These are phyloP conservation scores for Colletotrichum phormii DNA, from an alignment of 2,329 filamentous ascomycete species.

Conservation along the genomic window DNA sequence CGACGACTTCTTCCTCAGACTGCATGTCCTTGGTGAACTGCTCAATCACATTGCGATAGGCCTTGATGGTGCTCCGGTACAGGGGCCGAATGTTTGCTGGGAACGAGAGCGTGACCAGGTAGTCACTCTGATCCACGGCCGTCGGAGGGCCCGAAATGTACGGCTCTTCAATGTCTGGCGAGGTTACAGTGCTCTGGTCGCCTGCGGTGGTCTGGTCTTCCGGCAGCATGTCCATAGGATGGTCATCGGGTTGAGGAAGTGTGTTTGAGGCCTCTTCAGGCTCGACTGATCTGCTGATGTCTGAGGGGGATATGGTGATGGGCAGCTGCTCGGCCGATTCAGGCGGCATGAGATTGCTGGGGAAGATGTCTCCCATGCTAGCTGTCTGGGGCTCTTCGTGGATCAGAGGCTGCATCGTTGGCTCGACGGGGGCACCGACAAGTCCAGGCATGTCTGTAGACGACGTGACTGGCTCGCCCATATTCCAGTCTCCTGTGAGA, in stretches of 20 bases:
- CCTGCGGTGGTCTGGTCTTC: slow-evolving; percentile 22
- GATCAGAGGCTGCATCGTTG: neutral
- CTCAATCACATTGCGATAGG: slow-evolving; percentile 56
- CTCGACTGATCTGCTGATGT: slow-evolving; percentile 47
- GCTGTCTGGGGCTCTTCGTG: slow-evolving; percentile 19
- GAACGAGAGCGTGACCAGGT: slow-evolving; percentile 68
- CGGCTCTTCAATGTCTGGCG: slow-evolving; percentile 25
- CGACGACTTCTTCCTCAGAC: slow-evolving; percentile 14
- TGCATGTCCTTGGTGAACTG: slow-evolving; percentile 51
- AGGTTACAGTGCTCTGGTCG: slow-evolving; percentile 24
- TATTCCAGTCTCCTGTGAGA: slow-evolving; percentile 5
- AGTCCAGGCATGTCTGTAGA: slow-evolving; percentile 28
- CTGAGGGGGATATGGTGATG: slow-evolving; percentile 53
- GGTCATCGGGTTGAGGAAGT: slow-evolving; percentile 21
- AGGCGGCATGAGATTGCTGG: slow-evolving; percentile 39
- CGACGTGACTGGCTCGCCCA: slow-evolving; percentile 12
- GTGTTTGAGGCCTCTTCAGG: slow-evolving; percentile 37
- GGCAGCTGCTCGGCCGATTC: slow-evolving; percentile 40
- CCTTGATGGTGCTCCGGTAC: slow-evolving; percentile 62
- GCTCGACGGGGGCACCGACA: slow-evolving; percentile 3
- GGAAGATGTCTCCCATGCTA: slow-evolving; percentile 33
- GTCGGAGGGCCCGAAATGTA: slow-evolving; percentile 23
- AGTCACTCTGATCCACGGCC: slow-evolving; percentile 51
- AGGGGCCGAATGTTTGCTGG: slow-evolving; percentile 62
- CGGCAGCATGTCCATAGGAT: slow-evolving; percentile 20